Conservation (phyloP, 2,329 filamentous ascomycete genomes). For the Colletotrichum salicis region DNA sequence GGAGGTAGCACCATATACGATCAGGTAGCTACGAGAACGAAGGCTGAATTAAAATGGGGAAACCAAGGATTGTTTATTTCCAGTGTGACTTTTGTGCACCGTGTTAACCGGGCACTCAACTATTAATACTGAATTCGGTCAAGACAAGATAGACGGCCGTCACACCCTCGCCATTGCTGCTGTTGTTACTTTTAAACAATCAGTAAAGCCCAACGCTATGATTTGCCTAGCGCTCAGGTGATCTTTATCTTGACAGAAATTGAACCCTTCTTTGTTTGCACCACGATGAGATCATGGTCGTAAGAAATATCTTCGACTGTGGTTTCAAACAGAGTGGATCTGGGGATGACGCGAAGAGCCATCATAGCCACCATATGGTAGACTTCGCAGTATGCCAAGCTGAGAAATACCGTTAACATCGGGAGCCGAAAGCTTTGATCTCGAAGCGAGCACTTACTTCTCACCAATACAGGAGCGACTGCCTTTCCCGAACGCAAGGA, state of each 20-base stretch:
- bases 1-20: no score
- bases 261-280: conserved; percentile 36
- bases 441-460: conserved; percentile 32
- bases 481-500: conserved; percentile 38
- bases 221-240: not conserved
- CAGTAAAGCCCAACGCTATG: no score
- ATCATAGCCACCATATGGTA: conserved; percentile 41
- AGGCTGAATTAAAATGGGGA: no score
- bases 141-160: no score
- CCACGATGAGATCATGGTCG: conserved; percentile 42
- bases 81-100: no score
- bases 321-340: conserved; percentile 42
- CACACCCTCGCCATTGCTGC: not conserved
- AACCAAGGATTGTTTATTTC: no score
- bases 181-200: not conserved
- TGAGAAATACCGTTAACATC: conserved; percentile 30
- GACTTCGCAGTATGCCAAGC: conserved; percentile 44
- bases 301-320: conserved; percentile 43
- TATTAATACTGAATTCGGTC: no score
- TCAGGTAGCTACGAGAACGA: no score
- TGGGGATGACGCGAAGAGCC: conserved; percentile 42
- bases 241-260: conserved; percentile 31
- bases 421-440: not conserved
- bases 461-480: conserved; percentile 38
- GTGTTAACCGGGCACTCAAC: no score